A percentile compares a stretch with the other conserved stretches of the same genome.
Conservation (phyloP, 768 basidiomycete species). For the Suillus variegatus region DNA sequence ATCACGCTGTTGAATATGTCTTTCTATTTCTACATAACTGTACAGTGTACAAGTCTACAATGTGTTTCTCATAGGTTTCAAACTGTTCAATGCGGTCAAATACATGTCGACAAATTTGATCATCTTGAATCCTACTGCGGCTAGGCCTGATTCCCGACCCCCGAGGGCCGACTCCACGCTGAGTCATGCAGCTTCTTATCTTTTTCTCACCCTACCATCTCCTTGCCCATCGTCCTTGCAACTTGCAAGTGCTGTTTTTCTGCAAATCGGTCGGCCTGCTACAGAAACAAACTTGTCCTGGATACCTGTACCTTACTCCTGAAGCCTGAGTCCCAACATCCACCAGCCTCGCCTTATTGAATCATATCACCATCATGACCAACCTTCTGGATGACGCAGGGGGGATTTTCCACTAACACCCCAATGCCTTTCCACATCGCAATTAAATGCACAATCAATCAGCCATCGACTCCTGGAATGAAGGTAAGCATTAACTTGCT, state of each 20-base stretch:
- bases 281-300: not conserved
- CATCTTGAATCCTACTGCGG: no score
- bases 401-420: not conserved
- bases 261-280: not conserved
- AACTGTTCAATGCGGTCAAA: not conserved
- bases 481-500: not conserved
- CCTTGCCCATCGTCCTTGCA: not conserved
- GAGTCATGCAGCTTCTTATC: not conserved
- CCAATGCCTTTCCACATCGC: not conserved
- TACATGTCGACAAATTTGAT: not conserved
- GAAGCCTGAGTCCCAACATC: not conserved
- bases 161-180: not conserved
- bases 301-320: not conserved
- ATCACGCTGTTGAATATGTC: not conserved
- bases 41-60: not conserved
- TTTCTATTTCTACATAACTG: not conserved
- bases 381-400: not conserved
- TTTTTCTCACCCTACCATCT: slow-evolving; percentile 4
- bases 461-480: not conserved
- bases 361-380: not conserved
- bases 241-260: not conserved
- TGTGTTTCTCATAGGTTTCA: not conserved
- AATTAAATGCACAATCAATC: not conserved
- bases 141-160: no score
- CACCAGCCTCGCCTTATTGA: not conserved